Evolutionary conservation across 208 protist species (phyloP).

Genomic region (Acanthamoeba triangularis): DNA sequence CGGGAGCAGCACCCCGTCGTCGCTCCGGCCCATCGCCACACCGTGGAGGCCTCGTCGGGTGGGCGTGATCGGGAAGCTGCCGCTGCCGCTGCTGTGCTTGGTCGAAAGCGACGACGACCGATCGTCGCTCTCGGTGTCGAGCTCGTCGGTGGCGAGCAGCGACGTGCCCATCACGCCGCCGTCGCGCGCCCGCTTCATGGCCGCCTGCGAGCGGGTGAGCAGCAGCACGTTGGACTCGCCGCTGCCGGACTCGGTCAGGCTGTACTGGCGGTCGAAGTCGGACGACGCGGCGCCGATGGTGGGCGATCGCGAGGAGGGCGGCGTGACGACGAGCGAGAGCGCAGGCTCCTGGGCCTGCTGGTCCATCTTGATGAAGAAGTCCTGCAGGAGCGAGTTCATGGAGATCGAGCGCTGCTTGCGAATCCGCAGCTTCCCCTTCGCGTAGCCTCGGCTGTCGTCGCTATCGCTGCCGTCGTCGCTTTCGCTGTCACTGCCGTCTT

Average conservation of each 20-base stretch:
- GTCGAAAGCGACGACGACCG: too few species aligned
- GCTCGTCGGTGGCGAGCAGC: neutral
- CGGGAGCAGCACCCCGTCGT: neutral
- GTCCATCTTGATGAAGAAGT: conserved; percentile 62
- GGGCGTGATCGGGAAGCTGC: neutral
- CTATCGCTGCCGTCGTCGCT: neutral
- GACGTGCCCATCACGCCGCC: neutral
- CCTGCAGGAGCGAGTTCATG: conserved; percentile 51
- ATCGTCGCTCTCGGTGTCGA: neutral
- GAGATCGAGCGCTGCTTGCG: conserved; percentile 48
- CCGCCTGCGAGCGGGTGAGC: conserved; percentile 22
- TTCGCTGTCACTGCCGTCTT: neutral
- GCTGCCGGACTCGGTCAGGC: conserved; percentile 22
- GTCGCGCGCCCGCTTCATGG: neutral
- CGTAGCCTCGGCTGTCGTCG: neutral
- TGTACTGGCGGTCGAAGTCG: neutral
- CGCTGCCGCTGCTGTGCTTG: conserved; percentile 39
- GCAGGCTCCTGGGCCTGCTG: conserved; percentile 36
- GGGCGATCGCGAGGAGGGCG: conserved; percentile 21
- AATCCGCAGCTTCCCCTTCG: conserved; percentile 8
- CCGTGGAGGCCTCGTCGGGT: neutral
- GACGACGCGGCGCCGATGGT: conserved; percentile 3
- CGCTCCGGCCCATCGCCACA: neutral
- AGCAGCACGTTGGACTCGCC: conserved; percentile 17
- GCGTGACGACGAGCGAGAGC: conserved; percentile 44